Evolutionary conservation across 257 asterid species (phyloP).

Genomic region (Nemophila menziesii): DNA sequence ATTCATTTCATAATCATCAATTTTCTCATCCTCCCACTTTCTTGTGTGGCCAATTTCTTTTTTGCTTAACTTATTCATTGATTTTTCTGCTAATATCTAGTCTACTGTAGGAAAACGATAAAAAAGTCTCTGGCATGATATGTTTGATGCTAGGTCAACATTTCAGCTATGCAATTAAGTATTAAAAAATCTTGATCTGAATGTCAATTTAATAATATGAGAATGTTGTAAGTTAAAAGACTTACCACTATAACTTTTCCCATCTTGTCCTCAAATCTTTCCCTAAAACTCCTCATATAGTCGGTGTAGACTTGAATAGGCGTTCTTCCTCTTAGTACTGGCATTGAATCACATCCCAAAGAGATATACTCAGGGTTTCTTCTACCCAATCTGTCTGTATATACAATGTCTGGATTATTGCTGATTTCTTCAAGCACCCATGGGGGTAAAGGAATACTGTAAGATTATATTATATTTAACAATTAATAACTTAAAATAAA

Average conservation of each 20-base stretch:
- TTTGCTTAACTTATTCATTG: not conserved
- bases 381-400: constrained; percentile 75
- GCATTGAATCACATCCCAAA: constrained; percentile 70
- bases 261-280: constrained; percentile 49
- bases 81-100: not conserved
- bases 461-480: too few species aligned
- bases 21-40: not conserved
- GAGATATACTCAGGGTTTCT: constrained; percentile 89
- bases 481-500: too few species aligned
- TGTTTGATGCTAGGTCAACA: too few species aligned
- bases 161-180: not conserved
- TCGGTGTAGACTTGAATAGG: constrained; percentile 87
- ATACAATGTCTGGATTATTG: constrained; percentile 76
- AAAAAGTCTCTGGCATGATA: not conserved
- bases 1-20: not conserved
- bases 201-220: constrained; percentile 3
- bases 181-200: too few species aligned
- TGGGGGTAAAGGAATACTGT: constrained; percentile 86
- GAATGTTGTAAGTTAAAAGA: constrained; percentile 9
- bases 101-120: not conserved
- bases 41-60: not conserved
- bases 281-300: constrained; percentile 70
- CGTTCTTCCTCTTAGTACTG: constrained; percentile 83
- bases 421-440: constrained; percentile 96
- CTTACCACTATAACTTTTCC: constrained; percentile 68